Evolutionary conservation across 176 grass and related monocot genomes (phyloP).

Genomic region (Eremochloa ophiuroides): DNA sequence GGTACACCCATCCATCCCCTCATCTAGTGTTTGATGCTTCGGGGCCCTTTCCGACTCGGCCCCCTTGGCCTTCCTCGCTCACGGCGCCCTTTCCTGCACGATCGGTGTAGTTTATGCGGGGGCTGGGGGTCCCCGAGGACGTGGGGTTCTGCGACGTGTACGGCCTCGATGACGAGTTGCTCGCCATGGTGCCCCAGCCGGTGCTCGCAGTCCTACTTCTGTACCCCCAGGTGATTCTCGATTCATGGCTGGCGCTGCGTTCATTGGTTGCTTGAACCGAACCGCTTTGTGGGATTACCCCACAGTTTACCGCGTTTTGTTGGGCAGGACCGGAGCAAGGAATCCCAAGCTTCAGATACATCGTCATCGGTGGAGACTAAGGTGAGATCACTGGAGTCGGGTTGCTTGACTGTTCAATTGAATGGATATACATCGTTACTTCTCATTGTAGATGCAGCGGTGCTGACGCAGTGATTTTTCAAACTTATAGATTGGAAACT

Average conservation of each 20-base stretch:
- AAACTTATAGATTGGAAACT: not conserved
- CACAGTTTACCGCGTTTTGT: not conserved
- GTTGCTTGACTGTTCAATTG: not conserved
- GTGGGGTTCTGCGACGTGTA: slow-evolving; percentile 86
- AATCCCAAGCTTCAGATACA: slow-evolving; percentile 11
- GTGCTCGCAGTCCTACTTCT: slow-evolving; percentile 73
- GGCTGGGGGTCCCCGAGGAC: slow-evolving; percentile 57
- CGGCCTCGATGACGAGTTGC: slow-evolving; percentile 76
- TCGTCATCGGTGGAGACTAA: not conserved
- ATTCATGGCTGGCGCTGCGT: not conserved
- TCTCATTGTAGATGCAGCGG: not conserved
- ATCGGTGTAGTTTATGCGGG: slow-evolving; percentile 67
- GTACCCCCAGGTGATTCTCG: slow-evolving; percentile 54
- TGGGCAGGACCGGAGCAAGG: slow-evolving; percentile 34
- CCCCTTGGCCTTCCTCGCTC: not conserved
- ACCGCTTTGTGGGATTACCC: not conserved
- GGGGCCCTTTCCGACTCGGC: not conserved
- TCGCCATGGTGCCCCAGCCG: slow-evolving; percentile 84
- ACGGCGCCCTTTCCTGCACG: not conserved
- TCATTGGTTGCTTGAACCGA: not conserved
- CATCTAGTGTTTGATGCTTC: not conserved
- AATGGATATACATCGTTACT: not conserved
- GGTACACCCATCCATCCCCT: slow-evolving; percentile 19
- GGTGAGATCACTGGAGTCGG: not conserved
- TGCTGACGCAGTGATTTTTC: not conserved